phyloP scores from a whole-genome alignment of 106 monocot genomes.

The Phalaenopsis equestris region DNA sequence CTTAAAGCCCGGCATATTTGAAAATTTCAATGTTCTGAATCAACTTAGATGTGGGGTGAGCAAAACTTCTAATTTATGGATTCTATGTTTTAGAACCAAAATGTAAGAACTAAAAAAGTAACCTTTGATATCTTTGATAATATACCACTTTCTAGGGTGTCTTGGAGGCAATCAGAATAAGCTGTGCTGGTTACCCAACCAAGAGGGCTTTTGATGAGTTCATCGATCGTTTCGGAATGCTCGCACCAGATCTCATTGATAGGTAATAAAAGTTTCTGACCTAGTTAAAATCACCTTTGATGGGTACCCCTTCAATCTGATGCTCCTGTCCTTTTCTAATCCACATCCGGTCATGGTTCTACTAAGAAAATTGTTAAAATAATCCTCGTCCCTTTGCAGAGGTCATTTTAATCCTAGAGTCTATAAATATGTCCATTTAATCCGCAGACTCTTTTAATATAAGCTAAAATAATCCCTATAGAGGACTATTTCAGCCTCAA shows the following conservation, averaged over 20 bases:
- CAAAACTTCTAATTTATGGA: not conserved
- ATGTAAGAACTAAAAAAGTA: not conserved
- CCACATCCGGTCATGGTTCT: no score
- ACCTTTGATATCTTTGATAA: not conserved
- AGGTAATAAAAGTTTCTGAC: constrained; percentile 34
- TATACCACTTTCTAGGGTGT: constrained; percentile 54
- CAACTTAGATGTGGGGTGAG: constrained; percentile 94
- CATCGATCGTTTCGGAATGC: constrained; percentile 94
- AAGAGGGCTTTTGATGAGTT: constrained; percentile 97
- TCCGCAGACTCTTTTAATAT: no score
- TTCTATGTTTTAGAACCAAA: not conserved
- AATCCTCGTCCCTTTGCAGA: no score
- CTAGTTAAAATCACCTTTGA: not conserved
- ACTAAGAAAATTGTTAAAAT: no score
- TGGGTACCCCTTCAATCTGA: no score
- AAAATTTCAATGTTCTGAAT: constrained; percentile 84
- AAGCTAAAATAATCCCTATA: no score
- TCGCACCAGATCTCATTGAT: constrained; percentile 80
- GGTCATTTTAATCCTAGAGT: no score
- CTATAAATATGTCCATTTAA: no score
- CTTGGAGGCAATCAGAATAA: constrained; percentile 96
- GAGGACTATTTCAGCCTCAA: no score
- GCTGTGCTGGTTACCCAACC: constrained; percentile 99
- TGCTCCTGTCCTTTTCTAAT: no score
- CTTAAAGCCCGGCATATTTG: constrained; percentile 83